Conservation (phyloP, 148 eudicot genomes). For the Fagopyrum homotropicum region DNA sequence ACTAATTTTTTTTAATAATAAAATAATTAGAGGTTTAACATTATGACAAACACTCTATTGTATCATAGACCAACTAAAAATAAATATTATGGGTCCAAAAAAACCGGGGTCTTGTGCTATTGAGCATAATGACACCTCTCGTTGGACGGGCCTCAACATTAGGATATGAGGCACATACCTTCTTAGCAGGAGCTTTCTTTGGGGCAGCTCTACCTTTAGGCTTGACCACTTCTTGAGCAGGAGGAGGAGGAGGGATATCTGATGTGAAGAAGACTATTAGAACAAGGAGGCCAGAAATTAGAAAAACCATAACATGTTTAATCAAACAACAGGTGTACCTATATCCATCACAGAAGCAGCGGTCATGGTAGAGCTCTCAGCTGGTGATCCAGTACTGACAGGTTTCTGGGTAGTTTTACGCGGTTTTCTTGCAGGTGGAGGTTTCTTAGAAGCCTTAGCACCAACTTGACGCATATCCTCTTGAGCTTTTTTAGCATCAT, state of each 20-base stretch:
- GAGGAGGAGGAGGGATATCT: conserved; percentile 23
- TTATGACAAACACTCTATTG: no score
- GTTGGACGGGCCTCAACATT: no score
- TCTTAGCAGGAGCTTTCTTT: conserved; percentile 67
- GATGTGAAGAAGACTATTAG: not conserved
- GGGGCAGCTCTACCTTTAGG: conserved; percentile 47
- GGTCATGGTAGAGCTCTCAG: conserved; percentile 24
- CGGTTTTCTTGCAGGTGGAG: conserved; percentile 23
- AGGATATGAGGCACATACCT: conserved; percentile 30
- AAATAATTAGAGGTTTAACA: no score
- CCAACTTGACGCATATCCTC: conserved; percentile 18
- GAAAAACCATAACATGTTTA: not conserved
- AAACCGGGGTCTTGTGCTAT: no score
- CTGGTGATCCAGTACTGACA: conserved; percentile 32
- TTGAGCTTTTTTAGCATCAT: conserved; percentile 37
- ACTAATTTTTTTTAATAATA: no score
- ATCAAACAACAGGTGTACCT: conserved; percentile 24
- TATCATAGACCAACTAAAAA: no score
- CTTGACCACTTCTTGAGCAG: conserved; percentile 30
- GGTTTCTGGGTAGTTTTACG: conserved; percentile 44
- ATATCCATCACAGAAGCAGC: conserved; percentile 35
- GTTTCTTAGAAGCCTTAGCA: conserved; percentile 22
- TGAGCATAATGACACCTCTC: no score
- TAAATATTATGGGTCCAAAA: not conserved
- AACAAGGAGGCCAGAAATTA: not conserved